phyloP scores from a whole-genome alignment of 2,329 filamentous ascomycete genomes.

The Colletotrichum sp. region DNA sequence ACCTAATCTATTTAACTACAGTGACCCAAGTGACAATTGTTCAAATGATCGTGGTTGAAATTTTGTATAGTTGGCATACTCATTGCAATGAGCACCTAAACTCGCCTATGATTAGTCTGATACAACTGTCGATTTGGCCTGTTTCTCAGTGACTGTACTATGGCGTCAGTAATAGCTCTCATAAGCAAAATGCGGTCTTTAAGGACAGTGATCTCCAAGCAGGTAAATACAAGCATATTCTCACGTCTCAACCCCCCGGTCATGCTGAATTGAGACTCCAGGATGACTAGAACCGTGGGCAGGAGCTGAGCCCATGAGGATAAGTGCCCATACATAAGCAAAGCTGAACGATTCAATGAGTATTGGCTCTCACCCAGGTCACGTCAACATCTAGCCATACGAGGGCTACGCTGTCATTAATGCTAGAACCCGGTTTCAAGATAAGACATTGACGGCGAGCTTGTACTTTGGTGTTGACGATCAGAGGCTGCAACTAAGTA shows the following conservation, averaged over 20 bases:
- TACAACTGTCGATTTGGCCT: fast-evolving
- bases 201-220: too few species aligned
- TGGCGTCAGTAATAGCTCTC: background rate
- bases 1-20: too few species aligned
- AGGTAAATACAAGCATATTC: too few species aligned
- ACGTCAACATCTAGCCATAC: background rate
- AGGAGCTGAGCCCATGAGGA: background rate
- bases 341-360: background rate
- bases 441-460: background rate
- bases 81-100: background rate
- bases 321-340: background rate
- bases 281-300: background rate
- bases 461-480: background rate
- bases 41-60: background rate
- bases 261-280: background rate
- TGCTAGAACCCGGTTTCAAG: background rate
- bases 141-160: fast-evolving
- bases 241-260: fast-evolving
- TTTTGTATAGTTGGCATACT: background rate
- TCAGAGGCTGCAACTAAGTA: background rate
- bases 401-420: background rate
- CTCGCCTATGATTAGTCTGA: background rate
- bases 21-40: too few species aligned
- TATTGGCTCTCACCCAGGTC: background rate
- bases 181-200: too few species aligned